Evolutionary conservation across 306 rosid genomes (phyloP).

Genomic region (Spatholobus suberectus): DNA sequence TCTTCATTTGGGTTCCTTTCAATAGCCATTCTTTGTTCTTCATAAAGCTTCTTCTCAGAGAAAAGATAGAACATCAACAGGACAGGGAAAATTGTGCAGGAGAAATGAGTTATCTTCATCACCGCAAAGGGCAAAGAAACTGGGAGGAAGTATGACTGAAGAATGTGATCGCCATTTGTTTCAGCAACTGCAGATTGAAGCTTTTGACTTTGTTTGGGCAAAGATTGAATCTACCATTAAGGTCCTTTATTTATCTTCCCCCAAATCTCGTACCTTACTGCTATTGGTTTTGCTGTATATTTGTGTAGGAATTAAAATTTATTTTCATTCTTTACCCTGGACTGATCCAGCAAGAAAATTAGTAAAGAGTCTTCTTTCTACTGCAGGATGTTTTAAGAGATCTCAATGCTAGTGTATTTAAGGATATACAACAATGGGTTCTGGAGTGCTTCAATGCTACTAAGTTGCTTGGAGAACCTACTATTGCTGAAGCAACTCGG

Average conservation of each 20-base stretch:
- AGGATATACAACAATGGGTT: conserved; percentile 73
- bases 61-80: conserved; percentile 49
- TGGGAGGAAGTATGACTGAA: conserved; percentile 38
- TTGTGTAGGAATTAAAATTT: conserved; percentile 10
- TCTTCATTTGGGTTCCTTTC: conserved; percentile 24
- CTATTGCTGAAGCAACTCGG: conserved; percentile 56
- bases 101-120: conserved; percentile 59
- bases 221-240: conserved; percentile 73
- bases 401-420: conserved; percentile 62
- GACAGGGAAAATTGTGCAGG: conserved; percentile 49
- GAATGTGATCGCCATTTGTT: conserved; percentile 42
- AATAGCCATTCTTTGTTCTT: conserved; percentile 77
- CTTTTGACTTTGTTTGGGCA: conserved; percentile 70
- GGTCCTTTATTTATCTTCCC: conserved; percentile 48
- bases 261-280: conserved; percentile 3
- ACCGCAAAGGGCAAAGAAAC: conserved; percentile 42
- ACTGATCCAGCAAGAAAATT: conserved; percentile 14
- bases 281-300: not conserved
- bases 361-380: conserved; percentile 13
- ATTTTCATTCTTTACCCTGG: conserved; percentile 6
- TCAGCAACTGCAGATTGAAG: conserved; percentile 53
- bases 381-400: conserved; percentile 72
- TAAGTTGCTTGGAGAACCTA: conserved; percentile 54
- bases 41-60: conserved; percentile 65
- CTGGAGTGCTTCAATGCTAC: conserved; percentile 60